Base-by-base conservation (phyloP, 2,329 filamentous ascomycete genomes). In the Exophiala dermatitidis region DNA sequence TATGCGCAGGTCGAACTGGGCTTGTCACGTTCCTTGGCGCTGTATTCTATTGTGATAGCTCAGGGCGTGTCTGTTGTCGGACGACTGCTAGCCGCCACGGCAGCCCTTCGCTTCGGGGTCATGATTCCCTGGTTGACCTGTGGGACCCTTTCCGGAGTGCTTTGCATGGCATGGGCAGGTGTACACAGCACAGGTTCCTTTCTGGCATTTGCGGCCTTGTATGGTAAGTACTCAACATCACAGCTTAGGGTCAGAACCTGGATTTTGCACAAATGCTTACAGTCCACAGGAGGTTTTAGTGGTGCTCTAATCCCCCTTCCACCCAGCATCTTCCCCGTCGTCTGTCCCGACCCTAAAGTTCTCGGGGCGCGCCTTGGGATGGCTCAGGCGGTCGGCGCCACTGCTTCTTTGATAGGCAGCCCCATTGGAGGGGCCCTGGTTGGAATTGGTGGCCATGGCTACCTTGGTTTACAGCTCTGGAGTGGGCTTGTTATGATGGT, bases 221-320 rank as follows among this genome's bases (percentile, higher is more conserved):
- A 83, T 60, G 85, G 61, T 59, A 50, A 48, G 52, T 48, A 7
- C 19, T 32, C 34, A 30, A 19, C 29, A 3, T 10, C 12, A 12
- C 2, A 3, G 31, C 33, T 10, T 32, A 37, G 26, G 3, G 32
- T 29, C 8, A 3, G 8, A n/a, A 12, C n/a, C 36, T 5, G 26
- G 26, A 31, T 48, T 31, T 19, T 19, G 19, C 19, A 19, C 19
- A 19, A 19, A 12, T 28, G 12, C 48, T 50, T 9, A 50, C 40
- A n/a, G 33, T 10, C 2, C 32, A 9, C 28, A 61, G 60, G 84
- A 3, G 72, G 83, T 48, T 77, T 77, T 3, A 79, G 76, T 0
- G 82, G 80, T 0, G 79, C 74, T 0, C 76, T 85, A 38, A 81
- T 85, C 65, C 75, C 76, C 12, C 66, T 86, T 4, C 84, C 85